Evolutionary conservation across 2,329 filamentous ascomycete genomes (phyloP), one percentile per base, ranked within the genome.

Genomic region (Paracamarosporium sp.): DNA sequence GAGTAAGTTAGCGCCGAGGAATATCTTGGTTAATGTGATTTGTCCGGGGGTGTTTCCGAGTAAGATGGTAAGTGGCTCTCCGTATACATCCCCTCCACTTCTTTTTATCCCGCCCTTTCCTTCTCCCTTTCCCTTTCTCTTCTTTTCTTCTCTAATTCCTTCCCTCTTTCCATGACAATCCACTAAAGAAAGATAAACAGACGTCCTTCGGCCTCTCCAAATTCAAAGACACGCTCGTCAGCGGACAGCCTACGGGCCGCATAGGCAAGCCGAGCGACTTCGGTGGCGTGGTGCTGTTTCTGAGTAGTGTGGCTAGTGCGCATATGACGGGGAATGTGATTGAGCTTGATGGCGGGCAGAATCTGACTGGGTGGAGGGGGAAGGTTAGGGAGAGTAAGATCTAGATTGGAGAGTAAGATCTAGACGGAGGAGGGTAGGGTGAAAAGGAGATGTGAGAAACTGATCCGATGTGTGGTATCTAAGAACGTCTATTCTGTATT

Each of bases 181-280:
- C n/a, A n/a, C n/a, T n/a, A n/a, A n/a, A n/a, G n/a, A n/a, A n/a
- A n/a, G n/a, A n/a, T n/a, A n/a, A n/a, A n/a, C n/a, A n/a, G n/a
- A 84, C 83, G 61, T 79, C 77, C n/a, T 83, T 80, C 30, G 83
- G 82, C 0, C 72, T 86, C 44, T 71, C 82, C 30, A 78, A 80
- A 53, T 83, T 79, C 53, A 77, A 78, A 50, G 81, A 85, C 38
- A 75, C 76, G 1, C 76, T 86, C 20, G 77, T 81, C 41, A 62
- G 73, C 0, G 72, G 75, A 6, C 81, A 83, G 68, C 81, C 81
- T 1, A 80, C 76, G 11, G 81, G 81, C 1, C 67, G 81, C 15
- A 75, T 82, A 30, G 81, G 81, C 4, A 81, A 79, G 63, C 80
- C 81, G 1, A 75, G 76, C 54, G 81, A 83, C 60, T 82, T 83